phyloP scores from a whole-genome alignment of 139 green algal genomes.

The Micromonas commoda region DNA sequence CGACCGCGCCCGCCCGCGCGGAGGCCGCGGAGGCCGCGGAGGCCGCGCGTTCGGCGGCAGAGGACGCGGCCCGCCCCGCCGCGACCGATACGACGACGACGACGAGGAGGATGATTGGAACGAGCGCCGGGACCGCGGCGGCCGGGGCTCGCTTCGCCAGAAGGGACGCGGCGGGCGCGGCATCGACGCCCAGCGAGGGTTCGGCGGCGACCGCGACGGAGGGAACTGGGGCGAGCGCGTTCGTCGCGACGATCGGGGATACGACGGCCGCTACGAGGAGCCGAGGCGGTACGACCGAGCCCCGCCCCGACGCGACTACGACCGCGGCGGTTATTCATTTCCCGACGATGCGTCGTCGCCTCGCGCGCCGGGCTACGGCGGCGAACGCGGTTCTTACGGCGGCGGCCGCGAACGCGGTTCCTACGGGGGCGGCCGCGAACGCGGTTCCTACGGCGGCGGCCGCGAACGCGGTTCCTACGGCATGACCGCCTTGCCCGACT shows the following conservation, averaged over 20 bases:
- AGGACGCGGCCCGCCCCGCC: neutral
- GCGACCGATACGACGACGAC: neutral
- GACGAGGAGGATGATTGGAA: neutral
- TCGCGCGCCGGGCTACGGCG: neutral
- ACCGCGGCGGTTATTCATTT: neutral
- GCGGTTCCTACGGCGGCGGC: too few relatives aligned
- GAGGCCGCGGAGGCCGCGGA: neutral
- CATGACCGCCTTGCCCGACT: too few relatives aligned
- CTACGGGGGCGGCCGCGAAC: too few relatives aligned
- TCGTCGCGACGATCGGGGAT: neutral
- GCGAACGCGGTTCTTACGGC: neutral
- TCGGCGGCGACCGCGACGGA: neutral
- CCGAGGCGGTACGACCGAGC: too few relatives aligned
- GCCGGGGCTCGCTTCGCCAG: neutral
- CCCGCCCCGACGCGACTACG: too few relatives aligned
- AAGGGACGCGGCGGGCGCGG: neutral
- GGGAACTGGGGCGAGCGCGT: neutral
- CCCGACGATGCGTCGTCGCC: neutral
- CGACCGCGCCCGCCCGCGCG: neutral
- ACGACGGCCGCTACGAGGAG: neutral
- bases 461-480: too few relatives aligned
- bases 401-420: too few relatives aligned
- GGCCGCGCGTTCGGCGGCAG: neutral
- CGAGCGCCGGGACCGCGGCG: neutral
- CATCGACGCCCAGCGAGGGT: neutral